A percentile compares a stretch with the other conserved stretches of the same genome.
Conservation (phyloP, 2,329 filamentous ascomycete species). For the Juglanconis sp. region DNA sequence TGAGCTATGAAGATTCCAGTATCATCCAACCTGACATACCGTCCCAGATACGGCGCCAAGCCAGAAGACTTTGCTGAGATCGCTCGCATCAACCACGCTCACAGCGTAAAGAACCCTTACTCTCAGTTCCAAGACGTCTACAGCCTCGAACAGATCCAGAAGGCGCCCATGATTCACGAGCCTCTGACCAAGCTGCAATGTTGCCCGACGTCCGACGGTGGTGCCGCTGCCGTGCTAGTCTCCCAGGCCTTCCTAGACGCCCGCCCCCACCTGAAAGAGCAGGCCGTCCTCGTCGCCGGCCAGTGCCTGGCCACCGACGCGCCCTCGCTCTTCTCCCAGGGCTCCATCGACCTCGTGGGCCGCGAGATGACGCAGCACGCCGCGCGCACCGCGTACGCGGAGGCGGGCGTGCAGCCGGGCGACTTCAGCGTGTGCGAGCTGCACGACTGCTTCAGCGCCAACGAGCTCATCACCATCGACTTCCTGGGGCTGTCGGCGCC, state of each 20-base stretch:
- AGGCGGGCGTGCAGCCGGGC: conserved; percentile 65
- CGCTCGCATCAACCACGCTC: conserved; percentile 85
- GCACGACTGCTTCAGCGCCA: conserved; percentile 95
- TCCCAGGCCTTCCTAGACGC: conserved; percentile 85
- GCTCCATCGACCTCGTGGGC: conserved; percentile 84
- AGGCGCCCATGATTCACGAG: conserved; percentile 73
- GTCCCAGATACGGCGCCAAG: conserved; percentile 72
- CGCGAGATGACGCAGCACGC: conserved; percentile 79
- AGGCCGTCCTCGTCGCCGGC: conserved; percentile 86
- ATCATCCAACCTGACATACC: background rate
- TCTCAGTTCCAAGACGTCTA: conserved; percentile 97
- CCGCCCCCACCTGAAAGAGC: conserved; percentile 73
- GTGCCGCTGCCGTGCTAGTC: conserved; percentile 82
- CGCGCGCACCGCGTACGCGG: conserved; percentile 63
- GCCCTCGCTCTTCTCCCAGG: conserved; percentile 72
- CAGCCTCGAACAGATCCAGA: conserved; percentile 75
- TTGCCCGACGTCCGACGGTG: conserved; percentile 93
- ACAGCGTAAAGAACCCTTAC: conserved; percentile 91
- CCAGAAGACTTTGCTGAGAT: conserved; percentile 91
- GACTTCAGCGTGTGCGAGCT: conserved; percentile 86
- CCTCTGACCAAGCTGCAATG: conserved; percentile 98
- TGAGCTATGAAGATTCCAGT: background rate
- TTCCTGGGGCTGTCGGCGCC: conserved; percentile 73
- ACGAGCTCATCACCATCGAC: conserved; percentile 89
- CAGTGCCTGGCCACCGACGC: conserved; percentile 85